Evolutionary conservation across 208 protist species (phyloP).

Genomic region (Wallacemonas sp.): DNA sequence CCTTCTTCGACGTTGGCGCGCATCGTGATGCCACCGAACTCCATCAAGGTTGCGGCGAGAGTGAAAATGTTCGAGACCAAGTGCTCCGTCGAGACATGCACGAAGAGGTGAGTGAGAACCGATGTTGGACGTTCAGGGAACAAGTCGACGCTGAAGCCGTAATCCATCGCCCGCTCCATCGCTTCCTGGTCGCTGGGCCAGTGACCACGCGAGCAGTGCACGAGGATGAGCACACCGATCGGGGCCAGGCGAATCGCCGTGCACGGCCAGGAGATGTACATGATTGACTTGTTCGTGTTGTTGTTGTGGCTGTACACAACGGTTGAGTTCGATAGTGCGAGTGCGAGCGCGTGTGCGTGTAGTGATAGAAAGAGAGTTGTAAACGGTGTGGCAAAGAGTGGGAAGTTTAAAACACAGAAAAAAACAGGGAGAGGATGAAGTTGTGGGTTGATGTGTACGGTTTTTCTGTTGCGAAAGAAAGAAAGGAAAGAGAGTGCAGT

Average conservation of each 20-base stretch:
- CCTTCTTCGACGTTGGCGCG: slow-evolving; percentile 25
- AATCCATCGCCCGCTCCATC: slow-evolving; percentile 30
- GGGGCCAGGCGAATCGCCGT: slow-evolving; percentile 48
- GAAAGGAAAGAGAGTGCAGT: too few relatives aligned
- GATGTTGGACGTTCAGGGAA: slow-evolving; percentile 31
- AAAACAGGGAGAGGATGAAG: too few relatives aligned
- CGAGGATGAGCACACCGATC: slow-evolving; percentile 45
- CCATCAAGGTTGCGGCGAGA: slow-evolving; percentile 43
- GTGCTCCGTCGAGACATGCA: slow-evolving; percentile 56
- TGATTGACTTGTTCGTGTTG: neutral
- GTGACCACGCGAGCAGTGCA: slow-evolving; percentile 39
- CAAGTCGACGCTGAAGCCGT: slow-evolving; percentile 47
- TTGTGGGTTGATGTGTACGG: too few relatives aligned
- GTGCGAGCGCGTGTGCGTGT: too few relatives aligned
- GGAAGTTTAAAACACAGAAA: too few relatives aligned
- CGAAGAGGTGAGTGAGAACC: slow-evolving; percentile 62
- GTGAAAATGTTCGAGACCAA: slow-evolving; percentile 46
- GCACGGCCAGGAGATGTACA: slow-evolving; percentile 22
- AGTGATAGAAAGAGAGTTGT: too few relatives aligned
- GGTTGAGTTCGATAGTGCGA: too few relatives aligned
- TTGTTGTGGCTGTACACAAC: too few relatives aligned
- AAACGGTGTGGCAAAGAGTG: too few relatives aligned
- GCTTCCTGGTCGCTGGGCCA: slow-evolving; percentile 52
- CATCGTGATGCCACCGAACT: slow-evolving; percentile 46
- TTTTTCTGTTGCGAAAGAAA: too few relatives aligned